Evolutionary conservation across 208 protist species (phyloP).

Genomic region (Naegleria lovaniensis): DNA sequence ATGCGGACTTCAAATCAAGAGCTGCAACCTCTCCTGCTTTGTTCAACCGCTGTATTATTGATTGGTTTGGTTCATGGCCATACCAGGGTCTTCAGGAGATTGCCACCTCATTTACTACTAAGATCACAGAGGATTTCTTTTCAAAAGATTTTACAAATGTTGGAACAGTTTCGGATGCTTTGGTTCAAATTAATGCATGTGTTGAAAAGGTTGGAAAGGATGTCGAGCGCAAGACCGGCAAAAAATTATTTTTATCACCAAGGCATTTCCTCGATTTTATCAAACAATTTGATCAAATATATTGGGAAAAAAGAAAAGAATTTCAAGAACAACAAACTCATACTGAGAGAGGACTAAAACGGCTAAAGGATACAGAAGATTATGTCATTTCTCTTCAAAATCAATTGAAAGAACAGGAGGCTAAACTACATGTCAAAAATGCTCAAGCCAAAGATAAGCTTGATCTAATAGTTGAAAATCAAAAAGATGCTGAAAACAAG

Average conservation of each 20-base stretch:
- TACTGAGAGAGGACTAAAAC: constrained; percentile 85
- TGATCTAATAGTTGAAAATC: constrained; percentile 64
- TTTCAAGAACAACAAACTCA: constrained; percentile 89
- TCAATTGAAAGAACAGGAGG: constrained; percentile 55
- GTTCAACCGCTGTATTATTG: constrained; percentile 98
- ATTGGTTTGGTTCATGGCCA: constrained; percentile 99
- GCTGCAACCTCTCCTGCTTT: constrained; percentile 93
- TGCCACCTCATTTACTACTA: constrained; percentile 69
- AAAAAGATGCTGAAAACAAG: constrained; percentile 63
- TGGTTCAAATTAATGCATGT: constrained; percentile 83
- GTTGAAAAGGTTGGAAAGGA: constrained; percentile 71
- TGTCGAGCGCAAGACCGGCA: constrained; percentile 66
- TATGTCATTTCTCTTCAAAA: constrained; percentile 60
- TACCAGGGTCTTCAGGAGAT: constrained; percentile 83
- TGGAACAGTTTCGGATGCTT: constrained; percentile 63
- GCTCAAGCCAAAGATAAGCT: constrained; percentile 72
- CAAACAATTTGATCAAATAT: constrained; percentile 83
- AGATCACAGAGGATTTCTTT: constrained; percentile 44
- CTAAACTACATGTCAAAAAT: constrained; percentile 69
- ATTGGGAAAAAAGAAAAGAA: constrained; percentile 78
- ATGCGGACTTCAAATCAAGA: constrained; percentile 84
- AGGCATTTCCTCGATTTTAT: constrained; percentile 97
- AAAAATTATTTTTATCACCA: constrained; percentile 88
- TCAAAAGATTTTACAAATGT: constrained; percentile 28
- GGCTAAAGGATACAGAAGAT: constrained; percentile 78